A percentile compares a stretch with the other conserved stretches of the same genome.
Evolutionary conservation across 176 grass and related monocot genomes (phyloP).

Genomic region (Lolium rigidum): DNA sequence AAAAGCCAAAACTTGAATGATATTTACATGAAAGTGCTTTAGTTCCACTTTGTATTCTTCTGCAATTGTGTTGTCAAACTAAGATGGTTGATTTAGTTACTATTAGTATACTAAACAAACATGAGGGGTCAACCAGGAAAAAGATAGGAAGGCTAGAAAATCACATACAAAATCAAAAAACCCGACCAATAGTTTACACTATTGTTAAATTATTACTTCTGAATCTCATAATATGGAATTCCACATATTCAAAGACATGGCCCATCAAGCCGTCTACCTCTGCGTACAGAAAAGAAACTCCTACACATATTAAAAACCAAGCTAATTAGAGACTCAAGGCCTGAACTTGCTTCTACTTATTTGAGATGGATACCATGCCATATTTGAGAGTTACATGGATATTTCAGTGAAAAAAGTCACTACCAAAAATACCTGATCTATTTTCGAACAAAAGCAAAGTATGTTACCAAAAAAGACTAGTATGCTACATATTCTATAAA

Average conservation of each 20-base stretch:
- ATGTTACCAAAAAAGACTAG: not conserved
- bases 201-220: not conserved
- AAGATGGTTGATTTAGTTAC: constrained; percentile 47
- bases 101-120: constrained; percentile 23
- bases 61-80: constrained; percentile 42
- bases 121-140: constrained; percentile 8
- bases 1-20: constrained; percentile 24
- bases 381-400: constrained; percentile 4
- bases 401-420: not conserved
- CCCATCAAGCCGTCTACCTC: constrained; percentile 1
- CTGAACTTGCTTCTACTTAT: not conserved
- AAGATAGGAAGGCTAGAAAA: not conserved
- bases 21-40: not conserved
- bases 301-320: not conserved
- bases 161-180: not conserved
- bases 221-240: not conserved
- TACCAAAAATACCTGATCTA: not conserved
- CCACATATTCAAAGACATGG: not conserved
- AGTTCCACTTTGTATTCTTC: constrained; percentile 42
- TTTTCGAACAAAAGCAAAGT: constrained; percentile 11
- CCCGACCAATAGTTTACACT: not conserved
- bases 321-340: not conserved
- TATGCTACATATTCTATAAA: not conserved
- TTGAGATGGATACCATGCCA: not conserved
- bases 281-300: not conserved